Evolutionary conservation across 148 eudicot genomes (phyloP).

Genomic region (Spergularia marina): DNA sequence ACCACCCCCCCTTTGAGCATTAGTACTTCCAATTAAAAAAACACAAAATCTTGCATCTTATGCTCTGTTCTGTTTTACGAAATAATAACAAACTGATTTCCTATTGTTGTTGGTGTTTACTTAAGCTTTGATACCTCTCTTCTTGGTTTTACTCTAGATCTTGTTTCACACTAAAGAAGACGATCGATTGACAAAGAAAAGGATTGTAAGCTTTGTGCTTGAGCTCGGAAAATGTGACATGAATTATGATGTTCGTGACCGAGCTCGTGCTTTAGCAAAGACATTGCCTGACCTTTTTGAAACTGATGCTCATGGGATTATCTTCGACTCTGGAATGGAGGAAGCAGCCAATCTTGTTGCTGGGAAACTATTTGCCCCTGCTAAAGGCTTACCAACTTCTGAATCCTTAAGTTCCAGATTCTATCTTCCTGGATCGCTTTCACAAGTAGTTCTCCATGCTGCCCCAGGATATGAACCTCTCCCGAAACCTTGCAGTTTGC

Average conservation of each 20-base stretch:
- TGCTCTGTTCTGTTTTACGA: slow-evolving; percentile 2
- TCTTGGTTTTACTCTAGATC: slow-evolving; percentile 44
- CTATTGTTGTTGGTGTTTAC: slow-evolving; percentile 10
- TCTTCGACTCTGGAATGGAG: slow-evolving; percentile 29
- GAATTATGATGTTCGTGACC: slow-evolving; percentile 91
- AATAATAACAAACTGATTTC: neutral
- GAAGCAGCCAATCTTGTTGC: slow-evolving; percentile 44
- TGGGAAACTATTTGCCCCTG: slow-evolving; percentile 43
- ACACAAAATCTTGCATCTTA: neutral
- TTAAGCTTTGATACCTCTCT: neutral
- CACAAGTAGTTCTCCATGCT: slow-evolving; percentile 97
- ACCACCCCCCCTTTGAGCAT: too few species aligned
- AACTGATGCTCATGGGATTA: slow-evolving; percentile 34
- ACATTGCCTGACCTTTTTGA: slow-evolving; percentile 40
- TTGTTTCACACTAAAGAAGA: slow-evolving; percentile 55
- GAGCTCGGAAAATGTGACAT: slow-evolving; percentile 82
- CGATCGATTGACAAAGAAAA: slow-evolving; percentile 37
- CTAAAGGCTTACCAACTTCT: slow-evolving; percentile 33
- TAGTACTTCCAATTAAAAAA: too few species aligned
- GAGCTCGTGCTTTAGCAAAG: slow-evolving; percentile 66
- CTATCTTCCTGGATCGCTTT: slow-evolving; percentile 98
- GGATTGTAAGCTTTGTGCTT: slow-evolving; percentile 53
- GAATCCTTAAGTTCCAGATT: slow-evolving; percentile 58
- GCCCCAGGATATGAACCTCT: slow-evolving; percentile 99
- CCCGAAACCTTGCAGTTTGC: slow-evolving; percentile 78